Evolutionary conservation across 2,329 filamentous ascomycete genomes (phyloP).

Genomic region (Neophaeococcomyces mojaviensis): DNA sequence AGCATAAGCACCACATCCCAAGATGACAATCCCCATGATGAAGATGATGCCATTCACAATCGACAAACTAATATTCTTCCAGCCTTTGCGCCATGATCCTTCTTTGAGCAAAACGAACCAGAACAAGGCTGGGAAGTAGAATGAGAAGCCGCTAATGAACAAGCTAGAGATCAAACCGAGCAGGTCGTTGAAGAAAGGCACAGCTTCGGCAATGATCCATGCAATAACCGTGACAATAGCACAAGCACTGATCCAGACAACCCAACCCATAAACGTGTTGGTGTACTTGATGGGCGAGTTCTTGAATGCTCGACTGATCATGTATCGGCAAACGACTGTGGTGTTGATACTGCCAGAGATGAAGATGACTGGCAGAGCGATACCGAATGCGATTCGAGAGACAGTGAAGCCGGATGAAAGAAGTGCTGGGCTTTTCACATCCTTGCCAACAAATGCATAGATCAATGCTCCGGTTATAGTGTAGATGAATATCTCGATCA

Average conservation of each 20-base stretch:
- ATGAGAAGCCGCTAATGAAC: constrained; percentile 63
- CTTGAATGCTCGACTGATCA: constrained; percentile 57
- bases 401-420: constrained; percentile 52
- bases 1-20: constrained; percentile 38
- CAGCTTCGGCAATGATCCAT: constrained; percentile 61
- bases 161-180: constrained; percentile 56
- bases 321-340: constrained; percentile 58
- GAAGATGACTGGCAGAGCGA: constrained; percentile 64
- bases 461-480: constrained; percentile 59
- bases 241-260: constrained; percentile 52
- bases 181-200: constrained; percentile 62
- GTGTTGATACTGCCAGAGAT: constrained; percentile 66
- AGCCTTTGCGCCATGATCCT: constrained; percentile 34
- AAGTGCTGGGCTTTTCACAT: constrained; percentile 59
- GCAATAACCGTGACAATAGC: constrained; percentile 49
- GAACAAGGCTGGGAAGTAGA: constrained; percentile 29
- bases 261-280: constrained; percentile 43
- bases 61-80: constrained; percentile 28
- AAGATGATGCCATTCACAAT: constrained; percentile 26
- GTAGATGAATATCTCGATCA: constrained; percentile 55
- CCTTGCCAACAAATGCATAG: constrained; percentile 57
- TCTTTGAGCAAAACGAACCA: constrained; percentile 31
- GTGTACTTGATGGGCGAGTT: constrained; percentile 43
- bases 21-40: constrained; percentile 27
- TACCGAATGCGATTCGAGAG: constrained; percentile 58